Conservation (phyloP, 2,329 filamentous ascomycete species). For the Cercospora beticola region DNA sequence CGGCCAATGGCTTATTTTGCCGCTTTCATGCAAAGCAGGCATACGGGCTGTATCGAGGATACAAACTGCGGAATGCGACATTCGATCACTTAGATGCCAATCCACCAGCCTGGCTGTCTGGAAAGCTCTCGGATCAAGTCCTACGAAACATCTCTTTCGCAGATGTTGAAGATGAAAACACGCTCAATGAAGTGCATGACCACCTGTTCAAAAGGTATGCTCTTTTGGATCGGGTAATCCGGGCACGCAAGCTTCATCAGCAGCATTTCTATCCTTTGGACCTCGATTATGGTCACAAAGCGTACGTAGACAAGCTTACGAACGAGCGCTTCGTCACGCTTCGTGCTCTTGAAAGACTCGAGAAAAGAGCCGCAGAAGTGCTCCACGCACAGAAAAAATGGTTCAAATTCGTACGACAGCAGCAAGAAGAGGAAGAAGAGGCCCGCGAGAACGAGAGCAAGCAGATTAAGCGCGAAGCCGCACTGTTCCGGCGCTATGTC, state of each 20-base stretch:
- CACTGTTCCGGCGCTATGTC: slow-evolving; percentile 50
- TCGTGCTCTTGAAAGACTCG: background rate
- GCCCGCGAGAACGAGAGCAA: slow-evolving; percentile 51
- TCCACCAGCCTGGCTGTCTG: background rate
- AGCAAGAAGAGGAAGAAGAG: slow-evolving; percentile 48
- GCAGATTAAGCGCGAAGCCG: slow-evolving; percentile 51
- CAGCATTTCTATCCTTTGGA: slow-evolving; percentile 46
- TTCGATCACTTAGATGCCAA: background rate
- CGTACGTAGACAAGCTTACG: background rate
- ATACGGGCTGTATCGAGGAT: background rate
- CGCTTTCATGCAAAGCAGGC: background rate
- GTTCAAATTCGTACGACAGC: slow-evolving; percentile 50
- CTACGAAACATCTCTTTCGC: background rate
- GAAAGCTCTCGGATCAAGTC: background rate
- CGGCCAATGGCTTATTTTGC: background rate
- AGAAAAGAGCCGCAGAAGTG: slow-evolving; percentile 26
- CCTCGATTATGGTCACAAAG: slow-evolving; percentile 46
- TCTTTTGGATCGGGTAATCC: slow-evolving; percentile 45
- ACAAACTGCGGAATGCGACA: background rate
- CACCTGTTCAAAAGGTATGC: slow-evolving; percentile 44
- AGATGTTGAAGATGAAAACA: slow-evolving; percentile 34
- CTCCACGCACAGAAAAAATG: slow-evolving; percentile 51
- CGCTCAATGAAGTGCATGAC: slow-evolving; percentile 43
- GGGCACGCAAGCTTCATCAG: slow-evolving; percentile 46
- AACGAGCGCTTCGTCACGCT: background rate